Evolutionary conservation across 1,284 basidiomycete genomes (phyloP).

Genomic region (Papiliotrema laurentii): DNA sequence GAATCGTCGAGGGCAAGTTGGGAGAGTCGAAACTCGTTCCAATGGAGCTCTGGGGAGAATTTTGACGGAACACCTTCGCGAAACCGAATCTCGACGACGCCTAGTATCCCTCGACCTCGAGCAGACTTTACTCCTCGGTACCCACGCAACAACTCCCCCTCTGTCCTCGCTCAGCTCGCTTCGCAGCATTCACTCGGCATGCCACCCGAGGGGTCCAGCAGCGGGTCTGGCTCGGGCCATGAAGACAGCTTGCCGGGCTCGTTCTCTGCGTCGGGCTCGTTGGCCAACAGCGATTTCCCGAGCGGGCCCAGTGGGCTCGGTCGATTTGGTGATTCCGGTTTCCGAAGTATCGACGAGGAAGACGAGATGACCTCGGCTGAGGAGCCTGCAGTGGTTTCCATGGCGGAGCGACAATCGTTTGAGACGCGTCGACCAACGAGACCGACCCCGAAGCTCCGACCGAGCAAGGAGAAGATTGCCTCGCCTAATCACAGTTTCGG

Average conservation of each 20-base stretch:
- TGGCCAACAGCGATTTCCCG: conserved; percentile 5
- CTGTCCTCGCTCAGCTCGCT: conserved; percentile 27
- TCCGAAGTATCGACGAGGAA: conserved; percentile 37
- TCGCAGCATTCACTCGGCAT: conserved; percentile 23
- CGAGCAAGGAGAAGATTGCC: conserved; percentile 23
- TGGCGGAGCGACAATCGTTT: conserved; percentile 37
- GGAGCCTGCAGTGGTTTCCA: conserved; percentile 34
- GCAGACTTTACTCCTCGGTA: conserved; percentile 45
- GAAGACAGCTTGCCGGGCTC: conserved; percentile 9
- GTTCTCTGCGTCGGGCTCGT: conserved; percentile 14
- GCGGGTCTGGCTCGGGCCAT: conserved; percentile 7
- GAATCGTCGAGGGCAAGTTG: conserved; percentile 40
- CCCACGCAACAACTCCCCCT: conserved; percentile 38
- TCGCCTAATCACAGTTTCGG: conserved; percentile 8
- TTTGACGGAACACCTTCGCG: conserved; percentile 12
- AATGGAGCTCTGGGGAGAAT: conserved; percentile 45
- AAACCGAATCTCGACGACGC: conserved; percentile 30
- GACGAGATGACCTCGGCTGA: conserved; percentile 36
- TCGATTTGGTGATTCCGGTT: conserved; percentile 33
- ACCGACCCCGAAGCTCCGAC: conserved; percentile 21
- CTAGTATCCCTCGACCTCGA: conserved; percentile 39
- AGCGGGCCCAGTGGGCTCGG: conserved; percentile 25
- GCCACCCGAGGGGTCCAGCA: conserved; percentile 33
- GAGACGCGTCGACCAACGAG: conserved; percentile 31
- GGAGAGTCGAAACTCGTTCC: conserved; percentile 42